A percentile compares a stretch with the other conserved stretches of the same genome.
These are phyloP conservation scores for Penicillium crustosum DNA, from an alignment of 2,329 filamentous ascomycete species.

Conservation along the genomic window DNA sequence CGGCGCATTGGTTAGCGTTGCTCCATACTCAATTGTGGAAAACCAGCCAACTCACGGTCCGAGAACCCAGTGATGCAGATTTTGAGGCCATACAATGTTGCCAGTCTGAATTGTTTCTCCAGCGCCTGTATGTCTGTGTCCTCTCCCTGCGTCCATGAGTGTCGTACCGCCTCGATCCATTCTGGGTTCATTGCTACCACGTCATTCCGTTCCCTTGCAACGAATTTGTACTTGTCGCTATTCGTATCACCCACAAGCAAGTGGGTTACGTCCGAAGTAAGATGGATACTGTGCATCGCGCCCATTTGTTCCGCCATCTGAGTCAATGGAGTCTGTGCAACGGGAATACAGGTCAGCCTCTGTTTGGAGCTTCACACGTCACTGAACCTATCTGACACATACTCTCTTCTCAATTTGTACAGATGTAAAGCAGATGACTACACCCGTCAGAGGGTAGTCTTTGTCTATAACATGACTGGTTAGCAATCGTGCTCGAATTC, in stretches of 20 bases:
- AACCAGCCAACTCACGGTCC: constrained; percentile 51
- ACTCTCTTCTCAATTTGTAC: constrained; percentile 77
- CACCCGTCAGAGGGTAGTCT: constrained; percentile 65
- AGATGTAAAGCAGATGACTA: constrained; percentile 84
- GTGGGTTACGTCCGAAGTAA: constrained; percentile 95
- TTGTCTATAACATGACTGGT: constrained; percentile 46
- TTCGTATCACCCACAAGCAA: constrained; percentile 85
- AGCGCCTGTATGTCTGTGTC: constrained; percentile 71
- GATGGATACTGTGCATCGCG: constrained; percentile 80
- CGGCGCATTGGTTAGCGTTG: constrained; percentile 7
- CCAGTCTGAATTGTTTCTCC: constrained; percentile 57
- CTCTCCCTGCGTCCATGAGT: constrained; percentile 76
- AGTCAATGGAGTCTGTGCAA: constrained; percentile 41
- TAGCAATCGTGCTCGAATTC: constrained; percentile 15
- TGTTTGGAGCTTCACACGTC: background rate
- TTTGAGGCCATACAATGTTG: constrained; percentile 53
- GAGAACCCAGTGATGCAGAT: constrained; percentile 72
- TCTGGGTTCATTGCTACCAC: constrained; percentile 77
- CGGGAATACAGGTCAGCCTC: constrained; percentile 10
- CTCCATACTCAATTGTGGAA: constrained; percentile 9
- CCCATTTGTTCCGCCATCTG: constrained; percentile 72
- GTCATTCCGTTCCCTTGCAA: constrained; percentile 83
- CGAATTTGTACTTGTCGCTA: constrained; percentile 93
- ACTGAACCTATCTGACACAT: constrained; percentile 33
- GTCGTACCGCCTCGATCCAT: constrained; percentile 79